Evolutionary conservation across 306 rosid genomes (phyloP).

Genomic region (Prunus mume): DNA sequence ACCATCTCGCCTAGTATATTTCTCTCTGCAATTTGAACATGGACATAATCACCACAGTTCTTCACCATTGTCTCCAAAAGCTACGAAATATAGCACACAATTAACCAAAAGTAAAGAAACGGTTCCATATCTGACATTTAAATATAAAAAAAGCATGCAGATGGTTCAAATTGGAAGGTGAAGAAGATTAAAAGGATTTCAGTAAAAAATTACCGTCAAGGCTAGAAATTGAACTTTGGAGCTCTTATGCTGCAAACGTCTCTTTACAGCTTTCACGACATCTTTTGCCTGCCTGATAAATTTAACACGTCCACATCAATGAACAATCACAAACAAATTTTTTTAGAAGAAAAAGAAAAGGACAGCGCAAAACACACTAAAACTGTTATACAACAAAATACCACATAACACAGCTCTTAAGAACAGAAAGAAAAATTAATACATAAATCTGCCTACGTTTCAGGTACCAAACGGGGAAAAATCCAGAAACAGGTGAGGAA

Average conservation of each 20-base stretch:
- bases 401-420: neutral
- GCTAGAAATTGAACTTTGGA: conserved; percentile 79
- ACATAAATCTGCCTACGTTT: neutral
- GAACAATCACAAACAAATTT: conserved; percentile 4
- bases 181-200: conserved; percentile 19
- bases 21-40: conserved; percentile 90
- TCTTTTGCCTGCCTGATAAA: conserved; percentile 93
- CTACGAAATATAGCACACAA: conserved; percentile 43
- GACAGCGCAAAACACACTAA: neutral
- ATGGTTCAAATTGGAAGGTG: neutral
- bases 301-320: conserved; percentile 25
- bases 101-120: conserved; percentile 22
- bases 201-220: conserved; percentile 61
- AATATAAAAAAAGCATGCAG: conserved; percentile 13
- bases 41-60: conserved; percentile 93
- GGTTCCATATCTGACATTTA: neutral
- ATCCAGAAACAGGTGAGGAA: neutral
- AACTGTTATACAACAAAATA: neutral
- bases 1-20: conserved; percentile 87
- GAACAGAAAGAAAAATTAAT: neutral
- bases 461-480: neutral
- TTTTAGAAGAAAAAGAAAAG: neutral
- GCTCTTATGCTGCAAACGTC: conserved; percentile 88
- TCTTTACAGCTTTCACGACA: conserved; percentile 92
- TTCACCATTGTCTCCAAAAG: conserved; percentile 98